Evolutionary conservation across 169 alveolate genomes (phyloP), one percentile per base, ranked within the genome.

Genomic region (Eimeria nieschulzi): DNA sequence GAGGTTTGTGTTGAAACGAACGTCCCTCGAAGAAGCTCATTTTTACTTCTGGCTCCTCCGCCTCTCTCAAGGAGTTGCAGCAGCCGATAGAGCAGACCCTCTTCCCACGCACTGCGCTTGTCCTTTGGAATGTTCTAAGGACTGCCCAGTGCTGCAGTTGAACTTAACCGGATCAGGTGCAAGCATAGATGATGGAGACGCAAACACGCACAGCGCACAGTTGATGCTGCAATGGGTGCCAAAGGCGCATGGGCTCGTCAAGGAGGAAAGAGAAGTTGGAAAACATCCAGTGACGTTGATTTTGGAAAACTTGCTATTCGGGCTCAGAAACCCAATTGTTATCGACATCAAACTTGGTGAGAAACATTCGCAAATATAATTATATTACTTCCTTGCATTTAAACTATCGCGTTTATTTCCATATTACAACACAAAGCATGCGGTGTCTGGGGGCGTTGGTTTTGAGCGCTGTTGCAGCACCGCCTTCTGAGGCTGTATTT

Each of bases 291-390:
- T 21, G 55, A 55, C 55, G 23, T 23, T 72, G 59, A 8, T 10
- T 6, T 21, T 72, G 59, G 82, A 72, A 26, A 72, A 72, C 13
- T 23, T 72, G 82, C 10, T 72, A 55, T 26, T 72, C 12, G 82
- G 82, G 53, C 59, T 72, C 7, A 25, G 25, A 7, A 26, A 23
- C 59, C 82, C 82, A 19, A 2, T 39, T 19, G 82, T 72, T 3
- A 39, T 72, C 19, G 82, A 72, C 59, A 72, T 72, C 26, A 72
- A 72, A 72, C 15, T 72, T 1, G 82, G 82, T 72, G 59, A 5
- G 82, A 19, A 39, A 9, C 26, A 19, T 66, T 2, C 15, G 0
- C 9, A 10, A 68, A 23, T 68, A n/a, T 0, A 68, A 68, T 68
- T 68, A 7, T n/a, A 0, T 33, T 33, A 33, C 46, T 33, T 33